Evolutionary conservation across 768 basidiomycete genomes (phyloP).

Genomic region (Suillus discolor): DNA sequence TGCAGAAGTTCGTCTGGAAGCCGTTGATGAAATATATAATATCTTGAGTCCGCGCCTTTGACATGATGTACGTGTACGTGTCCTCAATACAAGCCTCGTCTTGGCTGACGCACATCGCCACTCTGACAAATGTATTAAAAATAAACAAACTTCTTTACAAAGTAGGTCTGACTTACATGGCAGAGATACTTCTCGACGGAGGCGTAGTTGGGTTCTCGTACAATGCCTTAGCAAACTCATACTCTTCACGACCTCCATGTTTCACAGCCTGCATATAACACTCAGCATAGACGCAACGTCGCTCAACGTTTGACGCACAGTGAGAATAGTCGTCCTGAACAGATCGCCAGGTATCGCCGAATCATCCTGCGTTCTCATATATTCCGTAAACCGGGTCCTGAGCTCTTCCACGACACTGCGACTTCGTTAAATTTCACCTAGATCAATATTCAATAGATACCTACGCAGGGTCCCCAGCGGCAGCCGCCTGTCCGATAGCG

Average conservation of each 20-base stretch:
- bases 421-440: not conserved
- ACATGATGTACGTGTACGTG: slow-evolving; percentile 62
- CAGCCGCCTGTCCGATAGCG: slow-evolving; percentile 62
- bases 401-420: slow-evolving; percentile 76
- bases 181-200: slow-evolving; percentile 61
- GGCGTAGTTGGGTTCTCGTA: slow-evolving; percentile 77
- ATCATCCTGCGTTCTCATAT: slow-evolving; percentile 71
- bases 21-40: slow-evolving; percentile 64
- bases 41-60: slow-evolving; percentile 61
- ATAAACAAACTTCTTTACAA: slow-evolving; percentile 3
- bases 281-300: slow-evolving; percentile 1
- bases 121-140: slow-evolving; percentile 9
- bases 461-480: slow-evolving; percentile 44
- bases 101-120: slow-evolving; percentile 63
- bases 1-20: slow-evolving; percentile 55
- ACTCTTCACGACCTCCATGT: slow-evolving; percentile 75
- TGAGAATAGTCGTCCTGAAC: slow-evolving; percentile 53
- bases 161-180: slow-evolving; percentile 51
- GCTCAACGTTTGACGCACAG: slow-evolving; percentile 40
- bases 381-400: slow-evolving; percentile 67
- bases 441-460: slow-evolving; percentile 7
- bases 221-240: slow-evolving; percentile 67
- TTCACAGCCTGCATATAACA: slow-evolving; percentile 56
- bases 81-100: slow-evolving; percentile 58
- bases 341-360: slow-evolving; percentile 83